These are phyloP conservation scores for Trametes meyenii DNA, from an alignment of 768 basidiomycete species.

Conservation along the genomic window DNA sequence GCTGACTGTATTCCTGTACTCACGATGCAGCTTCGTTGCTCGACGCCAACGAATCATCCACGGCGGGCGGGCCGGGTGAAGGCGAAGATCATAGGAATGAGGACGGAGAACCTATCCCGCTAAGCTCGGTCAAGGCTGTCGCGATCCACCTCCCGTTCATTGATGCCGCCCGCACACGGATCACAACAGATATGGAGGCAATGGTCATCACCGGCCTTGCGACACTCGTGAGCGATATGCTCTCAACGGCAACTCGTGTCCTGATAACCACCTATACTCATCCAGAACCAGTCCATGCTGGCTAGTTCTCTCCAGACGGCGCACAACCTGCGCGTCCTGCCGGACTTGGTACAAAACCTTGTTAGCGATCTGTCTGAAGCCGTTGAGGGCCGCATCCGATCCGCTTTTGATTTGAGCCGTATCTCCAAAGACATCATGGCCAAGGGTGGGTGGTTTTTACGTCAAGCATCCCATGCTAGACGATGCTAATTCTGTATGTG, in stretches of 20 bases:
- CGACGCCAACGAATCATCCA: conserved; percentile 9
- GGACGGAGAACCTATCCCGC: conserved; percentile 37
- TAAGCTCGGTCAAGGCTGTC: conserved; percentile 77
- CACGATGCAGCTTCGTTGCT: conserved; percentile 12
- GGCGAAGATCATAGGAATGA: not conserved
- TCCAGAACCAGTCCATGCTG: conserved; percentile 85
- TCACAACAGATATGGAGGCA: conserved; percentile 86
- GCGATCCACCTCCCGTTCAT: conserved; percentile 71
- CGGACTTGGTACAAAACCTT: conserved; percentile 79
- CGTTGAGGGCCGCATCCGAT: conserved; percentile 78
- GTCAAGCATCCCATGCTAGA: not conserved
- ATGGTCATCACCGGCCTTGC: conserved; percentile 85
- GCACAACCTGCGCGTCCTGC: conserved; percentile 86
- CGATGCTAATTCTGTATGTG: not conserved
- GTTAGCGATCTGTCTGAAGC: conserved; percentile 79
- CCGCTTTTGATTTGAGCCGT: conserved; percentile 83
- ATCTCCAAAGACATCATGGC: conserved; percentile 84
- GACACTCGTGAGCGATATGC: conserved; percentile 60
- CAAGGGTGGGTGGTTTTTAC: conserved; percentile 57
- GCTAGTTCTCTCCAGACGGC: conserved; percentile 96
- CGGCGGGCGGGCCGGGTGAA: not conserved
- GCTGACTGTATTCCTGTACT: not conserved
- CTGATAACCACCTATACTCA: not conserved
- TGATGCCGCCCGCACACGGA: conserved; percentile 65
- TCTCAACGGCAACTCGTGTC: not conserved